phyloP scores from a whole-genome alignment of 257 asterid species.

The Solanum clarkiae region DNA sequence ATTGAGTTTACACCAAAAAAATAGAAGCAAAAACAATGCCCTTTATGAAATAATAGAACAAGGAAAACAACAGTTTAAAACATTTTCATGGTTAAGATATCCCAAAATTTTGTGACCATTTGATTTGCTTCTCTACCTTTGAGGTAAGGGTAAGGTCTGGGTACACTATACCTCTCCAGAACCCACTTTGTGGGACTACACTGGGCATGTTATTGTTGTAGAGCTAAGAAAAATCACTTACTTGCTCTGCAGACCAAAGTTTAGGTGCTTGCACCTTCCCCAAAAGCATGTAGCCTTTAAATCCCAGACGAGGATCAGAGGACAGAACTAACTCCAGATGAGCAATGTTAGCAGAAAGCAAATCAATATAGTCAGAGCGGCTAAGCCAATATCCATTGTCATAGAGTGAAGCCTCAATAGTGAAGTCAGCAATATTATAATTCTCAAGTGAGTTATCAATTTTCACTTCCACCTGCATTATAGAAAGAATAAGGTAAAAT shows the following conservation, averaged over 20 bases:
- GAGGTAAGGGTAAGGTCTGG: not conserved
- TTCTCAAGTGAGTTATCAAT: constrained; percentile 48
- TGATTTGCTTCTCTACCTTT: not conserved
- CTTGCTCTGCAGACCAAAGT: constrained; percentile 94
- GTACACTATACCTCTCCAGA: not conserved
- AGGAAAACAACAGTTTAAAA: not conserved
- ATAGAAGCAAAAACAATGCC: not conserved
- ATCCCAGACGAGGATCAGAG: constrained; percentile 54
- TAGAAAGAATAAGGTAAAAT: not conserved
- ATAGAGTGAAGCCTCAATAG: constrained; percentile 72
- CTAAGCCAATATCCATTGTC: constrained; percentile 44
- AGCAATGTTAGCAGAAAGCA: constrained; percentile 47
- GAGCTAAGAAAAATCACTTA: constrained; percentile 6
- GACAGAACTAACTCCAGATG: constrained; percentile 34
- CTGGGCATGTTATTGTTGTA: not conserved
- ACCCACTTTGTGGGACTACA: not conserved
- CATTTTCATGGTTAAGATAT: not conserved
- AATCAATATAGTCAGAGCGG: constrained; percentile 25
- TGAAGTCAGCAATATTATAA: constrained; percentile 32
- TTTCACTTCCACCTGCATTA: constrained; percentile 77
- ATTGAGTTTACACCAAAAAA: not conserved
- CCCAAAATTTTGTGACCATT: not conserved
- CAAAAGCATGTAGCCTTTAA: constrained; percentile 55
- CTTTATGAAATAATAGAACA: not conserved
- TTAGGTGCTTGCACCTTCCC: constrained; percentile 68